phyloP scores from a whole-genome alignment of 2,329 filamentous ascomycete species.

The Xylariaceae sp. region DNA sequence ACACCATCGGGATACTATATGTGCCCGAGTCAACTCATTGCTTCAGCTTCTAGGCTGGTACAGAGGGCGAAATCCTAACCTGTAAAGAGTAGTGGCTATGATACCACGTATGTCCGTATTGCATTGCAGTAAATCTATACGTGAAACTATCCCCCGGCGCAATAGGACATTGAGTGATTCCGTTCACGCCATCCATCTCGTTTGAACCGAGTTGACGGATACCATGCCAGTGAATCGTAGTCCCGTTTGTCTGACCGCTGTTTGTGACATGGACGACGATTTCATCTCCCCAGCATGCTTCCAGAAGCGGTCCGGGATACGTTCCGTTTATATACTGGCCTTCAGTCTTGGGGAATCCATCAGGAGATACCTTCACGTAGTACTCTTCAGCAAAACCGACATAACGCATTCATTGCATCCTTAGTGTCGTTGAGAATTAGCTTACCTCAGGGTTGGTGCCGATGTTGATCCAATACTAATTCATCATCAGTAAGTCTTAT shows the following conservation, averaged over 20 bases:
- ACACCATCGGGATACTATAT: conserved; percentile 40
- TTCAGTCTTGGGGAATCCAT: conserved; percentile 12
- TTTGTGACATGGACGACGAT: conserved; percentile 27
- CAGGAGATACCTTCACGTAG: conserved; percentile 13
- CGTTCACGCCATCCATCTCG: conserved; percentile 16
- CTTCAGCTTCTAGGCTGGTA: background rate
- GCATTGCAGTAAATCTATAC: conserved; percentile 1
- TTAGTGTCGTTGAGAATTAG: background rate
- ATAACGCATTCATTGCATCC: background rate
- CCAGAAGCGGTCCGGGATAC: conserved; percentile 25
- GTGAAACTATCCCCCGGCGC: conserved; percentile 2
- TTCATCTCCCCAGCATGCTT: conserved; percentile 30
- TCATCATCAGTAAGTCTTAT: background rate
- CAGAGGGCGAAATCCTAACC: conserved; percentile 5
- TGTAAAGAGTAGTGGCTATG: conserved; percentile 9
- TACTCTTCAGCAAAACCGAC: too few species aligned
- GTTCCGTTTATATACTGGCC: conserved; percentile 23
- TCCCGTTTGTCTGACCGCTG: conserved; percentile 24
- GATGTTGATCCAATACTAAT: conserved; percentile 16
- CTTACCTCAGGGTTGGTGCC: conserved; percentile 11
- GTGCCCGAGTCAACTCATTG: conserved; percentile 7
- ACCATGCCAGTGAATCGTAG: conserved; percentile 36
- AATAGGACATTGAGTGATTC: conserved; percentile 9
- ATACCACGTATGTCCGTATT: conserved; percentile 11
- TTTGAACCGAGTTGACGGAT: conserved; percentile 30